Evolutionary conservation across 371 early-diverging fungal genomes (phyloP).

Genomic region (Haplosporangium sp.): DNA sequence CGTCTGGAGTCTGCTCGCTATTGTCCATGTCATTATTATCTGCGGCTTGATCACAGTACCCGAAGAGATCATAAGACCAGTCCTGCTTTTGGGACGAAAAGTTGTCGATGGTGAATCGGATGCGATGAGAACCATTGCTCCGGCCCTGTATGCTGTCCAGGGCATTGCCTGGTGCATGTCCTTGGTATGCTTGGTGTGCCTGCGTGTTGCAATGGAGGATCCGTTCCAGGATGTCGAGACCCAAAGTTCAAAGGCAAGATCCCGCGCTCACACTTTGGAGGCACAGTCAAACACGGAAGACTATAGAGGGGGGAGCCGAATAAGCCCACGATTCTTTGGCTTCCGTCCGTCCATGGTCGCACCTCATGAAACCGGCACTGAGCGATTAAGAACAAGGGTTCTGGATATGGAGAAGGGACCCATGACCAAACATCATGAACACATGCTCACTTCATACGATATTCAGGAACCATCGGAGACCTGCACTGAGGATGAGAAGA

Average conservation of each 20-base stretch:
- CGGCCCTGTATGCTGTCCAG: constrained; percentile 24
- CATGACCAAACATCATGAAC: not conserved
- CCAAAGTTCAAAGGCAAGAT: constrained; percentile 15
- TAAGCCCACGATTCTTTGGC: constrained; percentile 31
- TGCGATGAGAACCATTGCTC: constrained; percentile 10
- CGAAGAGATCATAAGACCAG: constrained; percentile 3
- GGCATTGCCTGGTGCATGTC: constrained; percentile 18
- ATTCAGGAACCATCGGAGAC: not conserved
- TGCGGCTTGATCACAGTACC: constrained; percentile 23
- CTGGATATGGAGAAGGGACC: not conserved
- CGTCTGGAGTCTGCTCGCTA: constrained; percentile 28
- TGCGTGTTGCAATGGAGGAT: constrained; percentile 10
- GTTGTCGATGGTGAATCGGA: constrained; percentile 2
- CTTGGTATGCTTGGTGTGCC: constrained; percentile 20
- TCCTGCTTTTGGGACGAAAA: constrained; percentile 24
- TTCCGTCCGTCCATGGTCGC: constrained; percentile 32
- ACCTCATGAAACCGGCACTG: constrained; percentile 6
- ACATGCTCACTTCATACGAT: not conserved
- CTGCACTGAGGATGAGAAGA: constrained; percentile 7
- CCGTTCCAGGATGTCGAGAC: constrained; percentile 28
- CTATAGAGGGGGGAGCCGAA: constrained; percentile 1
- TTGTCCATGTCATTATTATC: constrained; percentile 23
- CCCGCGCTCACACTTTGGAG: constrained; percentile 1
- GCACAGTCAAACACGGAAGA: not conserved
- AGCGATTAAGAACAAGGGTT: too few species aligned